Conservation (phyloP, 2,329 filamentous ascomycete genomes). For the Claviceps citrina region DNA sequence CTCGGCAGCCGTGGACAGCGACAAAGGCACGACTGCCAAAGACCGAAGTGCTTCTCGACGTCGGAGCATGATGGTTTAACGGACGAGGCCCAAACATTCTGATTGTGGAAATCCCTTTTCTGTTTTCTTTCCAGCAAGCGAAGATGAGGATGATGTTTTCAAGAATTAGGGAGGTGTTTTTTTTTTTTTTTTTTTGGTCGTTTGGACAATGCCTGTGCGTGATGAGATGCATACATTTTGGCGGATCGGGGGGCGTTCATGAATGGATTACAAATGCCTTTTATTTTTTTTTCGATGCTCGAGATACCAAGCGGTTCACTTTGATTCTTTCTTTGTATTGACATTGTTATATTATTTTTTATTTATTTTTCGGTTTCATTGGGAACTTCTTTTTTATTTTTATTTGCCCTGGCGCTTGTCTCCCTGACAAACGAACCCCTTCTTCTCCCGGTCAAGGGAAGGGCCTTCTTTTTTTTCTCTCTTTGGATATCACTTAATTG, state of each 20-base stretch:
- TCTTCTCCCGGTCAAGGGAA: slow-evolving; percentile 4
- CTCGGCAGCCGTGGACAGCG: slow-evolving; percentile 24
- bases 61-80: slow-evolving; percentile 46
- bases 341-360: slow-evolving; percentile 7
- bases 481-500: slow-evolving; percentile 10
- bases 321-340: slow-evolving; percentile 18
- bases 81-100: slow-evolving; percentile 21
- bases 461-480: slow-evolving; percentile 5
- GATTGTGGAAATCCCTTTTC: neutral
- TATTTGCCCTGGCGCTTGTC: slow-evolving; percentile 4
- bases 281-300: slow-evolving; percentile 11
- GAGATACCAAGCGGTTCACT: slow-evolving; percentile 23
- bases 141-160: slow-evolving; percentile 3
- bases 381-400: slow-evolving; percentile 10
- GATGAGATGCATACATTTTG: slow-evolving; percentile 12
- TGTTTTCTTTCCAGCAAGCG: slow-evolving; percentile 1
- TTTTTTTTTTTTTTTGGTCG: neutral
- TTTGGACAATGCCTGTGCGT: neutral
- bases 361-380: slow-evolving; percentile 1
- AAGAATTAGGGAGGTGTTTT: slow-evolving; percentile 1
- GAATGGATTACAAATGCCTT: slow-evolving; percentile 11
- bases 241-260: slow-evolving; percentile 12
- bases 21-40: slow-evolving; percentile 16
- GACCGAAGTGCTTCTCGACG: slow-evolving; percentile 27
- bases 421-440: slow-evolving; percentile 7